Percentiles rank a stretch among this genome's conserved stretches.
Conservation (phyloP, 352 stramenopile species). For the Blastocystis sp. region DNA sequence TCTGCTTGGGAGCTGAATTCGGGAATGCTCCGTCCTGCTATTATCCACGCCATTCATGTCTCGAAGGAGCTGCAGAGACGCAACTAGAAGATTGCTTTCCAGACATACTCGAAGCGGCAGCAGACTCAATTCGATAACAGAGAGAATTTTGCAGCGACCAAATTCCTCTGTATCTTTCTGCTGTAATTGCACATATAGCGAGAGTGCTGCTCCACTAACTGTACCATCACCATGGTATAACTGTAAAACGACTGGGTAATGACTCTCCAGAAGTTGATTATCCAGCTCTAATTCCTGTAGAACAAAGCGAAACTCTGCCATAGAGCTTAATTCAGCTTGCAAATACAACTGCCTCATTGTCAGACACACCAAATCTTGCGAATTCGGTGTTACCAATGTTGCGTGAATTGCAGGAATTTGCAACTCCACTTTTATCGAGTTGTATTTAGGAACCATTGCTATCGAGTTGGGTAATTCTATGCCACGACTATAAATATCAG, state of each 20-base stretch:
- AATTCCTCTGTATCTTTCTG: not conserved
- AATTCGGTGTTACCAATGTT: not conserved
- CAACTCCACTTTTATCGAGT: not conserved
- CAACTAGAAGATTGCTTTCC: not conserved
- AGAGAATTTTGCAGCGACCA: not conserved
- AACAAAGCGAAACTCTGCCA: not conserved
- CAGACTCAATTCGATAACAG: not conserved
- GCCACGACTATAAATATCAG: not conserved
- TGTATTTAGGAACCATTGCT: not conserved
- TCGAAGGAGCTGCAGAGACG: not conserved
- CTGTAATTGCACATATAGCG: not conserved
- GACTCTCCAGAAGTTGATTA: slow-evolving; percentile 27
- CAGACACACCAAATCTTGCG: not conserved
- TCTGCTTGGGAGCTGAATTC: not conserved
- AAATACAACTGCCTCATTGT: not conserved
- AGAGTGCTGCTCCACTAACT: not conserved
- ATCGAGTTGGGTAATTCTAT: not conserved
- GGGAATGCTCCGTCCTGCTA: not conserved
- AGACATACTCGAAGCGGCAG: not conserved
- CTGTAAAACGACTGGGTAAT: not conserved
- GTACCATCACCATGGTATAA: not conserved
- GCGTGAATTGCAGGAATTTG: not conserved
- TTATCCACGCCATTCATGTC: not conserved
- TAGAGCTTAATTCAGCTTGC: not conserved
- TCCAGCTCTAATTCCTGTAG: not conserved